Percentiles rank a stretch among this genome's conserved stretches.
Conservation (phyloP, 176 grass and related monocot species). For the Rhynchospora tenuis region DNA sequence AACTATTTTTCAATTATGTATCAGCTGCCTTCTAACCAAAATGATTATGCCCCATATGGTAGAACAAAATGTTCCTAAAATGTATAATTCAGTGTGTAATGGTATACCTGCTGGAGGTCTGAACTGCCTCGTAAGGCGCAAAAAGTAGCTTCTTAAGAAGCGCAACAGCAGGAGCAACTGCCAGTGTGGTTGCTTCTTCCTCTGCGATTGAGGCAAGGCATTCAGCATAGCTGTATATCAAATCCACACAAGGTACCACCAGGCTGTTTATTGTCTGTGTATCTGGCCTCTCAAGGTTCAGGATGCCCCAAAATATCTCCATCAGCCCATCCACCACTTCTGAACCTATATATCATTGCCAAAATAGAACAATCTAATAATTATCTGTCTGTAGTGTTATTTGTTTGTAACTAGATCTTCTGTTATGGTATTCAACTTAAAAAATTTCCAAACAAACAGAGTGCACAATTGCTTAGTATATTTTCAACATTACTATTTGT, state of each 20-base stretch:
- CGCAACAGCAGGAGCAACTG: constrained; percentile 79
- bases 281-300: constrained; percentile 87
- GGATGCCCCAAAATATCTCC: constrained; percentile 92
- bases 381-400: neutral
- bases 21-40: neutral
- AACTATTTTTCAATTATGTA: too few species aligned
- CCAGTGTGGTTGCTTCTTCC: constrained; percentile 44
- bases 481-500: neutral
- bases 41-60: neutral
- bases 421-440: neutral
- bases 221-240: constrained; percentile 97
- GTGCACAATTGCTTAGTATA: neutral
- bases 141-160: constrained; percentile 90
- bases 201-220: constrained; percentile 63
- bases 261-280: constrained; percentile 94
- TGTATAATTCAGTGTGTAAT: constrained; percentile 16
- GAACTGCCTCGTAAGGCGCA: constrained; percentile 91
- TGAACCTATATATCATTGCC: constrained; percentile 48
- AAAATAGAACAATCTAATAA: neutral
- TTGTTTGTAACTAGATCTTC: neutral
- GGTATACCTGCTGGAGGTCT: constrained; percentile 90
- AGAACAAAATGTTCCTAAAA: neutral
- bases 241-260: constrained; percentile 89
- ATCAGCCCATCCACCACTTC: constrained; percentile 85
- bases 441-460: neutral